phyloP scores from a whole-genome alignment of 495 filamentous ascomycete genomes.

The Penicillium longicatenatum region DNA sequence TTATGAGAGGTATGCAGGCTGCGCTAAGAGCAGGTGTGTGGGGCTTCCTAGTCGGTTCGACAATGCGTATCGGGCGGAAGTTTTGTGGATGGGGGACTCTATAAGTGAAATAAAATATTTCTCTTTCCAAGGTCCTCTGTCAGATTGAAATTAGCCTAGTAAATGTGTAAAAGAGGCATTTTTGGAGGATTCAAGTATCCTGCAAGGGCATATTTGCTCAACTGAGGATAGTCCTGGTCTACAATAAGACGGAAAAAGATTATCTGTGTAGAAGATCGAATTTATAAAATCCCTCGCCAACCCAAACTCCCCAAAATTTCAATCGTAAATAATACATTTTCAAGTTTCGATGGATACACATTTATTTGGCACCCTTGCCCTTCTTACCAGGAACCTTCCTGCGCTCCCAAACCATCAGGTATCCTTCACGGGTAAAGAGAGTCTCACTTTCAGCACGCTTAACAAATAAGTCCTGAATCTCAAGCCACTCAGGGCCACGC shows the following conservation, averaged over 20 bases:
- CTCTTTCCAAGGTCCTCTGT: background rate
- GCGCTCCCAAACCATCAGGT: conserved; percentile 96
- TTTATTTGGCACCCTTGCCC: conserved; percentile 33
- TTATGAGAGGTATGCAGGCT: conserved; percentile 50
- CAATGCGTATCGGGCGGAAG: conserved; percentile 47
- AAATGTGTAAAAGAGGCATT: background rate
- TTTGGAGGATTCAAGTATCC: background rate
- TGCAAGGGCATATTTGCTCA: background rate
- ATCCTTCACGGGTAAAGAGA: conserved; percentile 88
- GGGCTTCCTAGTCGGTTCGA: conserved; percentile 44
- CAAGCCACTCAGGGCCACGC: conserved; percentile 73
- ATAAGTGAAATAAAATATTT: conserved; percentile 15
- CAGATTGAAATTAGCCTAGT: background rate
- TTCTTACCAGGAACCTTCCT: conserved; percentile 58
- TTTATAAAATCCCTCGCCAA: background rate
- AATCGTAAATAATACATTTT: conserved; percentile 2
- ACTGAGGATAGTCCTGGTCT: background rate
- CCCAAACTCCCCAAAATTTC: background rate
- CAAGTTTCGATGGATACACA: background rate
- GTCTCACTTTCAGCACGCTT: conserved; percentile 83
- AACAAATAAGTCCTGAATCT: conserved; percentile 93
- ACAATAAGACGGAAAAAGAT: background rate
- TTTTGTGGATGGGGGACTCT: conserved; percentile 51
- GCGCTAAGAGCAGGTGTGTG: conserved; percentile 47
- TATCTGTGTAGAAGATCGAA: background rate